These are phyloP conservation scores for Wallacemonas collosoma DNA, from an alignment of 208 protist species.

Conservation along the genomic window DNA sequence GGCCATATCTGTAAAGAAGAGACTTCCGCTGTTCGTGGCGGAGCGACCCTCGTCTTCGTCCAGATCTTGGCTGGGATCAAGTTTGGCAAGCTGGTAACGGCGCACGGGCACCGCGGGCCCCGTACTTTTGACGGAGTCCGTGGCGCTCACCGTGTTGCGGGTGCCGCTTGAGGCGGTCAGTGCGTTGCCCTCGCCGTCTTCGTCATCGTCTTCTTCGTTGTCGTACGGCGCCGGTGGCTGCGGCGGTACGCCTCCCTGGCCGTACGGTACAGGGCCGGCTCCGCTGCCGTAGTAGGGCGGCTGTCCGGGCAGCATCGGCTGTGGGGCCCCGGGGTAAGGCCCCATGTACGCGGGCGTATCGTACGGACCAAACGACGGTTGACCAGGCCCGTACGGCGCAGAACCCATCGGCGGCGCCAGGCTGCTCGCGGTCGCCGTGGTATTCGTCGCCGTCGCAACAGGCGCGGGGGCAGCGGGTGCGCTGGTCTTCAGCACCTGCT, in stretches of 20 bases:
- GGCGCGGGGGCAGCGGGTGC: background rate
- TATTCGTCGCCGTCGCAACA: background rate
- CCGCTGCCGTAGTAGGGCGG: background rate
- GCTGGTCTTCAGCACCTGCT: background rate
- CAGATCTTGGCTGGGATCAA: slow-evolving; percentile 2
- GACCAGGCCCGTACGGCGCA: background rate
- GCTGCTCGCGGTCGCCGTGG: no score
- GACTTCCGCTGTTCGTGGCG: background rate
- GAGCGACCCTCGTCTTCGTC: slow-evolving; percentile 6
- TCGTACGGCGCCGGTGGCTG: background rate
- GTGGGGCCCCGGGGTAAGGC: no score
- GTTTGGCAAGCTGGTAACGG: slow-evolving; percentile 4
- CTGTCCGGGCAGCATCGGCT: background rate
- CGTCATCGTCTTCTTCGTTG: slow-evolving; percentile 27
- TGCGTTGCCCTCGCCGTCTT: background rate
- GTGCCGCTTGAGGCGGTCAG: background rate
- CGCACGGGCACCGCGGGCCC: background rate
- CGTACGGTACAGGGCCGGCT: background rate
- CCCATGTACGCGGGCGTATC: no score
- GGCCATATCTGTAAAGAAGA: slow-evolving; percentile 11
- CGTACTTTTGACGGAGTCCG: background rate
- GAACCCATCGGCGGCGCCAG: no score
- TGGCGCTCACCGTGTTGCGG: background rate
- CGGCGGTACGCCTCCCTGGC: no score
- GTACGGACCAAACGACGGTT: background rate